Evolutionary conservation across 2,329 filamentous ascomycete genomes (phyloP), one percentile per base, ranked within the genome.

Genomic region (Cytospora piceicola): DNA sequence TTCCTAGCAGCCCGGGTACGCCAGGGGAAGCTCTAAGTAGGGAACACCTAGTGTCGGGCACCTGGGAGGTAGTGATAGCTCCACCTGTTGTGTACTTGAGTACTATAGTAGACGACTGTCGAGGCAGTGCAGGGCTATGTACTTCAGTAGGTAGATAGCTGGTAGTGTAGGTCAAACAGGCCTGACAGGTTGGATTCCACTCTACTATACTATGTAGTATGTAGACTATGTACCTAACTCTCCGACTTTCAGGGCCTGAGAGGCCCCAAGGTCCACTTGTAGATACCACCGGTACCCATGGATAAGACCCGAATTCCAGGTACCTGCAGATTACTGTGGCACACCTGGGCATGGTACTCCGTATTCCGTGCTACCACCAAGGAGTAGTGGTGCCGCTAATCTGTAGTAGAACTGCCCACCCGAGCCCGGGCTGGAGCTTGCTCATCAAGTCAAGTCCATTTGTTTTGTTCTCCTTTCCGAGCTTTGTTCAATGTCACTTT

Each of bases 351-450:
- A 49, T 49, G n/a, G n/a, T 22, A 14, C 46, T 24, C 46, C 46
- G 22, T 49, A 49, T 22, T 49, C n/a, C 46, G 46, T 49, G 24
- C 46, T 49, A 49, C 42, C 42, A 36, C 36, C n/a, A 24, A 11
- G 42, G 20, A 46, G 46, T 49, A 49, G 46, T 49, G 46, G 46
- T 49, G 22, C 46, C n/a, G 46, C n/a, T 49, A 49, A 49, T 49
- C 46, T 49, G 46, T 22, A 49, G 46, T 24, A 49, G n/a, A n/a
- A n/a, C n/a, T n/a, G n/a, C n/a, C n/a, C 24, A n/a, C 46, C 46
- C 46, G n/a, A n/a, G 20, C 17, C n/a, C 42, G 22, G 24, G 11
- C n/a, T 49, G 46, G n/a, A 24, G 42, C 42, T 14, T 49, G 22
- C 46, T 24, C 46, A 49, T 24, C 46, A 49, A 49, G 32, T 34